These are phyloP conservation scores for Chaetomium fimeti DNA, from an alignment of 495 filamentous ascomycete species.

Conservation along the genomic window DNA sequence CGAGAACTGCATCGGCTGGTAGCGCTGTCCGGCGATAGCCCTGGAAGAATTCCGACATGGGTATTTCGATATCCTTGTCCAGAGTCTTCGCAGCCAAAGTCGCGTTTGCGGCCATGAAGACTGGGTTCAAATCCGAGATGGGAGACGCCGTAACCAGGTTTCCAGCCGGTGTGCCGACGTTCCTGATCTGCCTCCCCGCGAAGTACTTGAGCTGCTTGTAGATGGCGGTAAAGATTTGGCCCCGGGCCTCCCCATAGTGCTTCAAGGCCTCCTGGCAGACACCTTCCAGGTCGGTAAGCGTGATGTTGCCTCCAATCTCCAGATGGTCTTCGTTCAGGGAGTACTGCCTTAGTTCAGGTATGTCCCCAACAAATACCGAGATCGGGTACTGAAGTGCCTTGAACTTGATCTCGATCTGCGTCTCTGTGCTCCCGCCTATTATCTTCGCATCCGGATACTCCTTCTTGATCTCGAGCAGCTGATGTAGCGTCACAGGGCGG, in stretches of 20 bases:
- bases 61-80: constrained; percentile 69
- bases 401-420: constrained; percentile 98
- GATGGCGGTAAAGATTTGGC: constrained; percentile 72
- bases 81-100: constrained; percentile 74
- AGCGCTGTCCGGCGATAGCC: constrained; percentile 86
- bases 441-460: constrained; percentile 84
- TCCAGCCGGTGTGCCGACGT: constrained; percentile 93
- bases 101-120: constrained; percentile 84
- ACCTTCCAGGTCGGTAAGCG: constrained; percentile 76
- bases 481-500: constrained; percentile 79
- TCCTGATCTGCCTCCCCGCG: constrained; percentile 91
- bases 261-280: constrained; percentile 74
- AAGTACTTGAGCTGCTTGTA: constrained; percentile 86
- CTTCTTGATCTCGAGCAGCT: constrained; percentile 87
- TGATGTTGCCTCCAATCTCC: constrained; percentile 88
- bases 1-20: constrained; percentile 77
- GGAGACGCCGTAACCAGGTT: constrained; percentile 94
- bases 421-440: constrained; percentile 94
- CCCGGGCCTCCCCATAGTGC: constrained; percentile 66
- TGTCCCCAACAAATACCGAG: constrained; percentile 92
- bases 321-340: constrained; percentile 74
- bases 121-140: constrained; percentile 94
- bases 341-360: constrained; percentile 79
- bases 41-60: constrained; percentile 91
- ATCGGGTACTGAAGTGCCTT: constrained; percentile 87